Evolutionary conservation across 192 early-diverging fungal species (phyloP).

Genomic region (Dispira parvispora): DNA sequence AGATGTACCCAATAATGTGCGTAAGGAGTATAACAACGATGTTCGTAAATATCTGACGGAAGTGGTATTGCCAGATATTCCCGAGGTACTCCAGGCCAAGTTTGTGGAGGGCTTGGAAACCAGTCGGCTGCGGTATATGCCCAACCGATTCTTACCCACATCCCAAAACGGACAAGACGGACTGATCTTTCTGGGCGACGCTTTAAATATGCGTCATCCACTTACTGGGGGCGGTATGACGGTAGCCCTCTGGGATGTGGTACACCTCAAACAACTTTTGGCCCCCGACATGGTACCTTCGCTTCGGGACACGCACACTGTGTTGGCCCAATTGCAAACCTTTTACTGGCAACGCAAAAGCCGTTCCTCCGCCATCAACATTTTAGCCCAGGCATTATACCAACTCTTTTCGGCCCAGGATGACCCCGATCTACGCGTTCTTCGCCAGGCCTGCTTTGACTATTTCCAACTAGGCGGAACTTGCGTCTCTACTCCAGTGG

Average conservation of each 20-base stretch:
- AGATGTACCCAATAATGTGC: slow-evolving; percentile 84
- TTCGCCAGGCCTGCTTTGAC: slow-evolving; percentile 74
- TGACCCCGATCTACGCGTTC: slow-evolving; percentile 47
- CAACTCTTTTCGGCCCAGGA: slow-evolving; percentile 69
- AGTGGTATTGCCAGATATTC: slow-evolving; percentile 50
- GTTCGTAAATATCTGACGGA: slow-evolving; percentile 40
- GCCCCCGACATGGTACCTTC: slow-evolving; percentile 23
- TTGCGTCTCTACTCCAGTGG: slow-evolving; percentile 65
- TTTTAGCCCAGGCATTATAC: slow-evolving; percentile 86
- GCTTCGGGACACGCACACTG: slow-evolving; percentile 25
- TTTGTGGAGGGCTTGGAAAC: slow-evolving; percentile 55
- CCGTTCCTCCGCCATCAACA: slow-evolving; percentile 60
- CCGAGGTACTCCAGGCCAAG: slow-evolving; percentile 32
- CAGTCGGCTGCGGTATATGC: slow-evolving; percentile 66
- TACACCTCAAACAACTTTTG: slow-evolving; percentile 48
- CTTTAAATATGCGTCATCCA: slow-evolving; percentile 91
- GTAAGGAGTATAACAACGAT: slow-evolving; percentile 34
- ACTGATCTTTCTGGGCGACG: slow-evolving; percentile 78
- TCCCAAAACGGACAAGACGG: slow-evolving; percentile 53
- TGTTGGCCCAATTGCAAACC: slow-evolving; percentile 35
- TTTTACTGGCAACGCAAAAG: slow-evolving; percentile 68
- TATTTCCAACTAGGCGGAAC: slow-evolving; percentile 75
- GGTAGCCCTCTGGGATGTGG: slow-evolving; percentile 82
- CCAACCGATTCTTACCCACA: slow-evolving; percentile 79
- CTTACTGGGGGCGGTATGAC: slow-evolving; percentile 98